A percentile compares a stretch with the other conserved stretches of the same genome.
Evolutionary conservation across 2,329 filamentous ascomycete genomes (phyloP).

Genomic region (Malbranchea zuffiana): DNA sequence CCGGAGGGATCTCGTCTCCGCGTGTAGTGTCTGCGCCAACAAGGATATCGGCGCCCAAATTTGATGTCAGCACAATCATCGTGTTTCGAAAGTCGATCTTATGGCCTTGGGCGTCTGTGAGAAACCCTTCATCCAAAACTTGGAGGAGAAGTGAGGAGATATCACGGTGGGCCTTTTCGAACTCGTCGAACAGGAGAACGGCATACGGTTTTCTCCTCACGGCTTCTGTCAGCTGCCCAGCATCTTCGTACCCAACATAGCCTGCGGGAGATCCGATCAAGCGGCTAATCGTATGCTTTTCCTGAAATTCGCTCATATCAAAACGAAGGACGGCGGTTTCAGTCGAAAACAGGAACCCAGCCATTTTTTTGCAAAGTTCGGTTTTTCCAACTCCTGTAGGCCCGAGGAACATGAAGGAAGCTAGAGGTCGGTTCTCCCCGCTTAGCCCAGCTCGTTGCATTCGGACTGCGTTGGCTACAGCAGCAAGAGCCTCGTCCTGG

Average conservation of each 20-base stretch:
- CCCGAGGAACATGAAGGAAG: slow-evolving; percentile 95
- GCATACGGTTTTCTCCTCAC: slow-evolving; percentile 92
- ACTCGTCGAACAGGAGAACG: slow-evolving; percentile 90
- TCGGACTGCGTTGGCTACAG: slow-evolving; percentile 84
- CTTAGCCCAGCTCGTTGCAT: slow-evolving; percentile 87
- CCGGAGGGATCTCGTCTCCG: slow-evolving; percentile 59
- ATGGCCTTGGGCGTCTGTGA: slow-evolving; percentile 91
- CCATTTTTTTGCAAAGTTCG: slow-evolving; percentile 92
- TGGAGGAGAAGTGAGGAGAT: slow-evolving; percentile 86
- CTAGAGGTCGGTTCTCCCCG: slow-evolving; percentile 80
- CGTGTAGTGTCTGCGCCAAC: slow-evolving; percentile 60
- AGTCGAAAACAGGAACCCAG: slow-evolving; percentile 83
- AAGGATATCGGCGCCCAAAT: slow-evolving; percentile 84
- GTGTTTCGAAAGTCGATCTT: slow-evolving; percentile 96
- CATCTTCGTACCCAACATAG: slow-evolving; percentile 94
- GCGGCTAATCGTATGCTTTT: slow-evolving; percentile 89
- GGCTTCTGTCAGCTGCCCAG: slow-evolving; percentile 89
- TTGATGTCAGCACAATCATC: slow-evolving; percentile 91
- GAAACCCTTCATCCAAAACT: slow-evolving; percentile 89
- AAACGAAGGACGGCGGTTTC: slow-evolving; percentile 85
- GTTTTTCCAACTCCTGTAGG: slow-evolving; percentile 97
- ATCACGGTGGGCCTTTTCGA: slow-evolving; percentile 93
- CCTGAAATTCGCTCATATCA: slow-evolving; percentile 96
- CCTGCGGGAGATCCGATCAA: slow-evolving; percentile 88
- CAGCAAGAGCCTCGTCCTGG: slow-evolving; percentile 84